Percentiles rank a stretch among this genome's conserved stretches.
These are phyloP conservation scores for Deuterostichococcus epilithicus DNA, from an alignment of 139 green algal genomes.

Conservation along the genomic window DNA sequence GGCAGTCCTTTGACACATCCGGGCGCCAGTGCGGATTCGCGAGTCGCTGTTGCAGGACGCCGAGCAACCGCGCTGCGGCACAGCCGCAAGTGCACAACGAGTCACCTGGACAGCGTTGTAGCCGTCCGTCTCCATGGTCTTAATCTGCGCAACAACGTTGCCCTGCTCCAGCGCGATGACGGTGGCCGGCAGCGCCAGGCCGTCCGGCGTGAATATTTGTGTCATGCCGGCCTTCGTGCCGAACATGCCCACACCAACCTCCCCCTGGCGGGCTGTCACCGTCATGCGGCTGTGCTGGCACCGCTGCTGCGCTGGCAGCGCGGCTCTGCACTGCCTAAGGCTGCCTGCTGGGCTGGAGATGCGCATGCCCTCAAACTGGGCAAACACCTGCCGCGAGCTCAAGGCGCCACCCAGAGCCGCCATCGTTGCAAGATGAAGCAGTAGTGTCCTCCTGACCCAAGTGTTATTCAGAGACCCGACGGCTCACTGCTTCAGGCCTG, in stretches of 20 bases:
- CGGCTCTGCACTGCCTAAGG: not conserved
- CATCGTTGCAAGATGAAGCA: not conserved
- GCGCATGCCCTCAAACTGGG: not conserved
- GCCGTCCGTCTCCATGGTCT: constrained; percentile 87
- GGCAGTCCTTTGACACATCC: too few species aligned
- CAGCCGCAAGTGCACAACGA: too few species aligned
- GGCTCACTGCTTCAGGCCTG: too few species aligned
- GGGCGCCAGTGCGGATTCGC: too few species aligned
- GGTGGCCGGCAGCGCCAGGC: constrained; percentile 78
- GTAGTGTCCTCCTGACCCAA: too few species aligned
- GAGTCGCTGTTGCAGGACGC: too few species aligned
- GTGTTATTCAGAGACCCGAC: too few species aligned
- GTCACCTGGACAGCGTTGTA: constrained; percentile 85
- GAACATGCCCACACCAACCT: constrained; percentile 75
- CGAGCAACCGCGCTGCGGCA: too few species aligned
- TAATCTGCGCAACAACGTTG: constrained; percentile 93
- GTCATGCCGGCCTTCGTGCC: constrained; percentile 99
- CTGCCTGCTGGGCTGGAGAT: not conserved
- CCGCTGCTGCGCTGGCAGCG: not conserved
- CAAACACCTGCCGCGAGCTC: not conserved
- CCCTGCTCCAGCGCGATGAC: constrained; percentile 88
- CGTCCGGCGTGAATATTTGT: constrained; percentile 84
- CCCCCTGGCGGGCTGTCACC: constrained; percentile 22
- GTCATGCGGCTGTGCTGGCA: not conserved
- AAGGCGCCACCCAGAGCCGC: not conserved